A percentile compares a stretch with the other conserved stretches of the same genome.
These are phyloP conservation scores for Endotrypanum monterogeii DNA, from an alignment of 208 protist genomes.

Conservation along the genomic window DNA sequence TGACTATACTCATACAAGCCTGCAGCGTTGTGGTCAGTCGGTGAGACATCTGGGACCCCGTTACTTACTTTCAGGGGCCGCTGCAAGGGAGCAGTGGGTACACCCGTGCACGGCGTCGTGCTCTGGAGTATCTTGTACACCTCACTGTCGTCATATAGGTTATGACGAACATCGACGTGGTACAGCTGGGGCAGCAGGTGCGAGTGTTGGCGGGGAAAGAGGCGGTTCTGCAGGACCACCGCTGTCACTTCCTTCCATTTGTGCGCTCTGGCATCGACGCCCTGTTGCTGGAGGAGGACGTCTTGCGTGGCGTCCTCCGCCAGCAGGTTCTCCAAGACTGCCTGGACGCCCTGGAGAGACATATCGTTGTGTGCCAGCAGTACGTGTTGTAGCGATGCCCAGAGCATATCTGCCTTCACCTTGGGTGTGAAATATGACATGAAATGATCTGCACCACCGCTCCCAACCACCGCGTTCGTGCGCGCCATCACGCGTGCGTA, in stretches of 20 bases:
- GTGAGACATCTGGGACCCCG: neutral
- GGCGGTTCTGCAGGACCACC: conserved; percentile 6
- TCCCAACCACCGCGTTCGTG: neutral
- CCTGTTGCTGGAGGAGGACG: conserved; percentile 27
- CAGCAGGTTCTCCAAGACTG: conserved; percentile 32
- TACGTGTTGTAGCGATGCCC: conserved; percentile 44
- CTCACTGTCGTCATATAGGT: conserved; percentile 31
- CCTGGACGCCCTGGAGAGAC: conserved; percentile 37
- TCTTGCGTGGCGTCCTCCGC: conserved; percentile 30
- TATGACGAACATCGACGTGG: conserved; percentile 31
- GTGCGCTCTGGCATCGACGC: conserved; percentile 20
- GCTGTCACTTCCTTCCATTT: conserved; percentile 7
- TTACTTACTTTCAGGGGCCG: neutral
- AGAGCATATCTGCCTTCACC: conserved; percentile 35
- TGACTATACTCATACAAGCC: neutral
- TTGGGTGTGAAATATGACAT: conserved; percentile 25
- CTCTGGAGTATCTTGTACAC: neutral
- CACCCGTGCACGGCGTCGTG: neutral
- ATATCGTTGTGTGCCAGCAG: conserved; percentile 51
- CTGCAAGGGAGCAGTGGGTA: neutral
- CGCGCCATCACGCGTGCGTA: conserved; percentile 21
- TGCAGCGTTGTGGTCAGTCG: neutral
- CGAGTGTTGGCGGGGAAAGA: conserved; percentile 4
- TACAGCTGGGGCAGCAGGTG: conserved; percentile 34
- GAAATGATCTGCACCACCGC: conserved; percentile 1